Base-by-base conservation (phyloP, 228 moss, liverwort and hornwort genomes). In the Sphagnum magellanicum region DNA sequence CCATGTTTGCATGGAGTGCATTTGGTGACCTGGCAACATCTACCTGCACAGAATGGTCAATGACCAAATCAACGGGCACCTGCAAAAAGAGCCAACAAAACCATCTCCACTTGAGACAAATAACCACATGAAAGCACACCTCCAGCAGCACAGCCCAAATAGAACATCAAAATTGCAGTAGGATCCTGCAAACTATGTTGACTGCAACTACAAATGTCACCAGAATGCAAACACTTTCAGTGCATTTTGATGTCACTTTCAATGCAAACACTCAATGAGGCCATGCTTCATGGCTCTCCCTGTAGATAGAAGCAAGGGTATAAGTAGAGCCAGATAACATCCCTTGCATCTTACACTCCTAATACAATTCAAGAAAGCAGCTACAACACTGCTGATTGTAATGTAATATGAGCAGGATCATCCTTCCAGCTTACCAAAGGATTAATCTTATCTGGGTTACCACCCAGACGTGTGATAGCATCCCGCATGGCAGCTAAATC, bases 401-500 rank as follows among this genome's bases (percentile, higher is more conserved):
- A 32, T 32, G 32, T 32, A 32, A 32, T 32, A 3, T 32, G 32
- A 32, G 32, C 32, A 32, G 32, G 32, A 32, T 32, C 32, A 32
- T 32, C 32, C 32, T 32, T 32, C 32, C 32, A 32, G 71, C 84
- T 65, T 76, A 93, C 93, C 88, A 93, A 73, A 14, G 93, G 93
- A 72, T 93, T 93, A 64, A 93, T 93, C 74, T 87, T 90, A 59
- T 86, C 87, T 58, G 93, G 90, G 64, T 93, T 87, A 59, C 93
- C 93, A 59, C 90, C 90, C 70, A 93, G 72, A 60, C 90, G 84
- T 70, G 78, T 85, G 72, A 93, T 93, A 55, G 93, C 90, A 76
- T 93, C 93, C 66, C 90, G 86, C 88, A 93, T 90, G 6, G 93
- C 90, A 72, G 93, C 93, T 8, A 93, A 81, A 78, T 93, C 93